Percentiles rank a stretch among this genome's conserved stretches.
Conservation (phyloP, 192 early-diverging fungal genomes). For the Phycomyces nitens region DNA sequence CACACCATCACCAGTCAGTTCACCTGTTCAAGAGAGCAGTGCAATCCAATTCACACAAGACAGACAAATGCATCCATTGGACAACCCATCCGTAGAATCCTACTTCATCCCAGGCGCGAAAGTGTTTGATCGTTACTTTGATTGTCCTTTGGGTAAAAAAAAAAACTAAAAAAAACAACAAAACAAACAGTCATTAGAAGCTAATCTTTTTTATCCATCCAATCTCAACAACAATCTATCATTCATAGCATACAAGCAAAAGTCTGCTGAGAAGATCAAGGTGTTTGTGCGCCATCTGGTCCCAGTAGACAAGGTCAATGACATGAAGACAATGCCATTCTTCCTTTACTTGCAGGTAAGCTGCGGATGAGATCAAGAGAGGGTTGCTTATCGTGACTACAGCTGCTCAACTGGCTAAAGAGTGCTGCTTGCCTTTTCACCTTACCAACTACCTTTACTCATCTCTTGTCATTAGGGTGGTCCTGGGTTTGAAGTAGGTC, state of each 20-base stretch:
- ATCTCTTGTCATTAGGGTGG: constrained; percentile 41
- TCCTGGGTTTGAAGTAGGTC: constrained; percentile 50
- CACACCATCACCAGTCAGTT: neutral
- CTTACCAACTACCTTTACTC: too few relatives aligned
- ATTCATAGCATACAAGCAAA: constrained; percentile 11
- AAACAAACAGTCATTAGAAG: neutral
- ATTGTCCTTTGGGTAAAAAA: constrained; percentile 48
- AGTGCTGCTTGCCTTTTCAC: too few relatives aligned
- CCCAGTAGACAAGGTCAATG: constrained; percentile 42
- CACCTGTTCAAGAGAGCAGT: neutral
- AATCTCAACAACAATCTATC: neutral
- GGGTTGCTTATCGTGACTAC: neutral
- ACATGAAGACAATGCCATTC: constrained; percentile 53
- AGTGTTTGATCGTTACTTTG: constrained; percentile 58
- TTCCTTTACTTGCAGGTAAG: constrained; percentile 50
- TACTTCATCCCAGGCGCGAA: constrained; percentile 50
- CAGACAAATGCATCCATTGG: constrained; percentile 40
- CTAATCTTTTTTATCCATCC: neutral
- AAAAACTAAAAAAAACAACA: neutral
- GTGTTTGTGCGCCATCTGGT: constrained; percentile 57
- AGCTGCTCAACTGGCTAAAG: too few relatives aligned
- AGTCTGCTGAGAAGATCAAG: constrained; percentile 30
- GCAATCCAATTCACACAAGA: too few relatives aligned
- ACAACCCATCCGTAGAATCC: constrained; percentile 45
- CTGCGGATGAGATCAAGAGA: neutral